Percentiles rank a stretch among this genome's conserved stretches.
Evolutionary conservation across 73 alveolate genomes (phyloP).

Genomic region (Blepharisma japonicum): DNA sequence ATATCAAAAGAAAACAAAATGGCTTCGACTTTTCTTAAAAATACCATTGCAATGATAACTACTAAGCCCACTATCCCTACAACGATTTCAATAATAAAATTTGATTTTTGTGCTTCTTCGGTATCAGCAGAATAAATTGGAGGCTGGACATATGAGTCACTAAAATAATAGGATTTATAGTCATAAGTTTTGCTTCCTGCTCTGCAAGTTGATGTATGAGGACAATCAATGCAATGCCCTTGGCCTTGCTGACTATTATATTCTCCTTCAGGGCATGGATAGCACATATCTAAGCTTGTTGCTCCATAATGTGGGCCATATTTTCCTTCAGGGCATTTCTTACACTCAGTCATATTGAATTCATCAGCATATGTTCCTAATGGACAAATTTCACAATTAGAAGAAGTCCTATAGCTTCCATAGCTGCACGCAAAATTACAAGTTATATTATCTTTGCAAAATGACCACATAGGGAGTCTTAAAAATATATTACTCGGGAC

Average conservation of each 20-base stretch:
- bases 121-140: background rate
- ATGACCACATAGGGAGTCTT: too few relatives aligned
- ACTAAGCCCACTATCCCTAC: background rate
- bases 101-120: background rate
- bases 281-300: background rate
- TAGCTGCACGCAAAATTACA: background rate
- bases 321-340: constrained; percentile 4
- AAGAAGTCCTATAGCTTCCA: background rate
- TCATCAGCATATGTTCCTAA: background rate
- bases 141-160: background rate
- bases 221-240: background rate
- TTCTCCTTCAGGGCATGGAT: background rate
- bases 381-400: background rate
- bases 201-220: background rate
- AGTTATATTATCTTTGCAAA: too few relatives aligned
- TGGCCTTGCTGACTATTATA: background rate
- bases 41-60: background rate
- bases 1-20: background rate
- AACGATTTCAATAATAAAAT: background rate
- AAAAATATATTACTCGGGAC: too few relatives aligned
- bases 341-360: background rate
- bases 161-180: background rate
- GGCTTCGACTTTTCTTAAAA: background rate
- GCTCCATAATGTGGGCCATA: background rate
- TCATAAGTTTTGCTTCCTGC: background rate